These are phyloP conservation scores for Arxiozyma bovina DNA, from an alignment of 1,139 yeast species.

Conservation along the genomic window DNA sequence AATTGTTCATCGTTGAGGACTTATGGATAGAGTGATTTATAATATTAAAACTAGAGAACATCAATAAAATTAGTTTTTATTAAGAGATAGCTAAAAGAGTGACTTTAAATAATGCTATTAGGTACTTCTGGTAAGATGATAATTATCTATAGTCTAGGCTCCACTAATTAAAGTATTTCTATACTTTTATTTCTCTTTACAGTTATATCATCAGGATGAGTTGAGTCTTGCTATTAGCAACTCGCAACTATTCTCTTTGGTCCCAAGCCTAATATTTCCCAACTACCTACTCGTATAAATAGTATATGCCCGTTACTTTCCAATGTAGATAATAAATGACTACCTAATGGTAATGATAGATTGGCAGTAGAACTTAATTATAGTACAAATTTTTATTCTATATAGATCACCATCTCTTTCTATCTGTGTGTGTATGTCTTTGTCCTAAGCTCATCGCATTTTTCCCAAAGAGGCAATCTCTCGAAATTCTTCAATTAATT, in stretches of 20 bases:
- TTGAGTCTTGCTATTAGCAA: neutral
- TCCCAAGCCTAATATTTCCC: neutral
- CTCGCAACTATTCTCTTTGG: neutral
- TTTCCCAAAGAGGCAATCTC: neutral
- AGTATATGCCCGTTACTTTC: neutral
- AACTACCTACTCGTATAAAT: too few species aligned
- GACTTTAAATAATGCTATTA: conserved; percentile 55
- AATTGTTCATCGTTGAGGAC: conserved; percentile 46
- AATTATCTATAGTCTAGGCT: conserved; percentile 84
- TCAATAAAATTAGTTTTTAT: conserved; percentile 43
- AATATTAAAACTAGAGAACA: too few species aligned
- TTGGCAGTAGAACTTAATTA: neutral
- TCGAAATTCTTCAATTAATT: neutral
- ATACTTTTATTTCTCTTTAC: conserved; percentile 78
- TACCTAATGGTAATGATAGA: too few species aligned
- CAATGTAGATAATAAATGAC: neutral
- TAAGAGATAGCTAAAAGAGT: conserved; percentile 94
- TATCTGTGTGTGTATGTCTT: neutral
- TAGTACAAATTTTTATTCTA: too few species aligned
- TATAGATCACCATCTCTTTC: too few species aligned
- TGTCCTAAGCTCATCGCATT: neutral
- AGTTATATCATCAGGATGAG: conserved; percentile 41
- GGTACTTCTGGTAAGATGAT: conserved; percentile 68
- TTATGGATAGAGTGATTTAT: too few species aligned
- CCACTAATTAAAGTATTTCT: conserved; percentile 86